phyloP scores from a whole-genome alignment of 2,329 filamentous ascomycete species.

The Monilinia laxa region DNA sequence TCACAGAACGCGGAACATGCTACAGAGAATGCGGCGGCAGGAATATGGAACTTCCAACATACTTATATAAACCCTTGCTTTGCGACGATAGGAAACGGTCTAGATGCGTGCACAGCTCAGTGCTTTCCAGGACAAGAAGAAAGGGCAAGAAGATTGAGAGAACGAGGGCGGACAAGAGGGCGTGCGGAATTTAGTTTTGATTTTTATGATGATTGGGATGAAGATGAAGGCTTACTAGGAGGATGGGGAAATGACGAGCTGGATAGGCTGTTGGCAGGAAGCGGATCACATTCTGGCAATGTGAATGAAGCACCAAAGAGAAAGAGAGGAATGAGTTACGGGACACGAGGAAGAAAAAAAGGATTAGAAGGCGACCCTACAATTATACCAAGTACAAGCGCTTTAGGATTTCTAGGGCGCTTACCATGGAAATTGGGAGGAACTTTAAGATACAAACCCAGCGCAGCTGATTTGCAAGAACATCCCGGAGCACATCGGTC shows the following conservation, averaged over 20 bases:
- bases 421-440: slow-evolving; percentile 84
- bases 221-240: slow-evolving; percentile 61
- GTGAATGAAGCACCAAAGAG: slow-evolving; percentile 63
- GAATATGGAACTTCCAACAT: slow-evolving; percentile 86
- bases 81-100: slow-evolving; percentile 59
- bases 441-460: slow-evolving; percentile 83
- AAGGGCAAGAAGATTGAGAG: slow-evolving; percentile 64
- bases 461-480: slow-evolving; percentile 85
- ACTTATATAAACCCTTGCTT: slow-evolving; percentile 83
- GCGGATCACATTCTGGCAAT: slow-evolving; percentile 50
- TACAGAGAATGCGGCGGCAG: slow-evolving; percentile 87
- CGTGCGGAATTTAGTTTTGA: slow-evolving; percentile 85
- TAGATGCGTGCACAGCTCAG: slow-evolving; percentile 71
- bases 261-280: slow-evolving; percentile 76
- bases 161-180: slow-evolving; percentile 58
- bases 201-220: slow-evolving; percentile 97
- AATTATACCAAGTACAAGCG: slow-evolving; percentile 83
- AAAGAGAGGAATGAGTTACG: slow-evolving; percentile 88
- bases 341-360: slow-evolving; percentile 62
- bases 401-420: slow-evolving; percentile 79
- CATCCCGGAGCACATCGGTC: slow-evolving; percentile 61
- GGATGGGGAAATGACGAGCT: slow-evolving; percentile 82
- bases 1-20: slow-evolving; percentile 86
- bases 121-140: slow-evolving; percentile 74
- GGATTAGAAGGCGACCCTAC: slow-evolving; percentile 68